Percentiles rank a stretch among this genome's conserved stretches.
These are phyloP conservation scores for Nannochloris sp. DNA, from an alignment of 139 green algal genomes.

Conservation along the genomic window DNA sequence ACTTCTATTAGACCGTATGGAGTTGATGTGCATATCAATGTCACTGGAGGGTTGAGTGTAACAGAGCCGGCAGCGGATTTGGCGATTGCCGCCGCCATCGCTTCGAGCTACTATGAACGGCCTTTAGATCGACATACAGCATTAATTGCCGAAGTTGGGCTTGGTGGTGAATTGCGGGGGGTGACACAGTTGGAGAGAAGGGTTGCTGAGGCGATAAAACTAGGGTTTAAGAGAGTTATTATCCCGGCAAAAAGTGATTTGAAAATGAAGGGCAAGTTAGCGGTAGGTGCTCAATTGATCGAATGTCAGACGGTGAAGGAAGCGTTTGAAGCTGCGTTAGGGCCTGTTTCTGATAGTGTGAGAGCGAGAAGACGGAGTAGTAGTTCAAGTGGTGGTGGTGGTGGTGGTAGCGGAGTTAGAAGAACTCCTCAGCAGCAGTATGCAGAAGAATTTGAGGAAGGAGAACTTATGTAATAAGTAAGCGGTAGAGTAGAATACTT, in stretches of 20 bases:
- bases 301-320: slow-evolving; percentile 21
- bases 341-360: no score
- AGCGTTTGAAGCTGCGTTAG: slow-evolving; percentile 22
- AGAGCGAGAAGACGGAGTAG: no score
- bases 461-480: no score
- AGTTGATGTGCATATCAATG: slow-evolving; percentile 64
- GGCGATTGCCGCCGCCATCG: slow-evolving; percentile 56
- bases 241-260: slow-evolving; percentile 30
- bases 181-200: slow-evolving; percentile 46
- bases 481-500: no score
- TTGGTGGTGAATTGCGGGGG: slow-evolving; percentile 62
- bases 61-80: slow-evolving; percentile 68
- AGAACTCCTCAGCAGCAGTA: no score
- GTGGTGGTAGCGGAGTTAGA: no score
- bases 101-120: slow-evolving; percentile 39
- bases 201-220: slow-evolving; percentile 45
- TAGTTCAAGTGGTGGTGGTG: no score
- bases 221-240: slow-evolving; percentile 50
- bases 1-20: slow-evolving; percentile 33
- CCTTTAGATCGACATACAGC: slow-evolving; percentile 33
- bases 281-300: slow-evolving; percentile 1
- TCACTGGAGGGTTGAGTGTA: slow-evolving; percentile 49
- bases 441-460: no score
- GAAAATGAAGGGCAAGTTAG: neutral
- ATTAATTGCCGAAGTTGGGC: slow-evolving; percentile 66